Percentiles rank a stretch among this genome's conserved stretches.
These are phyloP conservation scores for Thraustotheca clavata DNA, from an alignment of 352 stramenopile genomes.

Conservation along the genomic window DNA sequence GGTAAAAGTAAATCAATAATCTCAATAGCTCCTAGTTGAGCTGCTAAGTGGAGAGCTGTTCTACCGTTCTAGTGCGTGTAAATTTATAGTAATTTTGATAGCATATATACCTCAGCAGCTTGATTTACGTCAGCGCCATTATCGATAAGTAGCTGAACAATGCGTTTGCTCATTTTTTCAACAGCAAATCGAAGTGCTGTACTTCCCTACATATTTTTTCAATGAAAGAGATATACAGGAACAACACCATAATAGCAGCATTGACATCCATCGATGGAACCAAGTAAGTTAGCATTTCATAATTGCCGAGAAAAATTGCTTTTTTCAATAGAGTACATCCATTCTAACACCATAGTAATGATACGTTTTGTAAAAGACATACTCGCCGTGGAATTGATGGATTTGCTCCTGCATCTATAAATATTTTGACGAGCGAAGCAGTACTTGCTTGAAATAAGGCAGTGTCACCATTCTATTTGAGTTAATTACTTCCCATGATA, in stretches of 20 bases:
- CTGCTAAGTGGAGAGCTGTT: neutral
- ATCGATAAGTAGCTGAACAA: neutral
- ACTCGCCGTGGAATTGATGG: neutral
- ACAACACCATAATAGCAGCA: neutral
- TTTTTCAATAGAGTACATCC: neutral
- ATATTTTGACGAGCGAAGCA: neutral
- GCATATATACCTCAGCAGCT: neutral
- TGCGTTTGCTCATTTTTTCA: neutral
- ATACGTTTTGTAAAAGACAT: neutral
- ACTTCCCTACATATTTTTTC: neutral
- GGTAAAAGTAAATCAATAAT: neutral
- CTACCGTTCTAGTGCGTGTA: neutral
- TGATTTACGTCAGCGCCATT: neutral
- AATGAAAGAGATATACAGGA: neutral
- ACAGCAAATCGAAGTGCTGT: neutral
- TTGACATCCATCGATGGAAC: neutral
- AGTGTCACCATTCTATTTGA: neutral
- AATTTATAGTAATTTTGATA: neutral
- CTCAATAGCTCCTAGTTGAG: neutral
- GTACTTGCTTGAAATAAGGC: neutral
- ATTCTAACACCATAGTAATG: neutral
- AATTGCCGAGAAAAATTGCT: neutral
- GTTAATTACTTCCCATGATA: neutral
- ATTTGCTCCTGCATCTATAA: neutral
- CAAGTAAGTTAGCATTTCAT: neutral